Conservation (phyloP, 805 yeast species). For the Yarrowia hollandica region DNA sequence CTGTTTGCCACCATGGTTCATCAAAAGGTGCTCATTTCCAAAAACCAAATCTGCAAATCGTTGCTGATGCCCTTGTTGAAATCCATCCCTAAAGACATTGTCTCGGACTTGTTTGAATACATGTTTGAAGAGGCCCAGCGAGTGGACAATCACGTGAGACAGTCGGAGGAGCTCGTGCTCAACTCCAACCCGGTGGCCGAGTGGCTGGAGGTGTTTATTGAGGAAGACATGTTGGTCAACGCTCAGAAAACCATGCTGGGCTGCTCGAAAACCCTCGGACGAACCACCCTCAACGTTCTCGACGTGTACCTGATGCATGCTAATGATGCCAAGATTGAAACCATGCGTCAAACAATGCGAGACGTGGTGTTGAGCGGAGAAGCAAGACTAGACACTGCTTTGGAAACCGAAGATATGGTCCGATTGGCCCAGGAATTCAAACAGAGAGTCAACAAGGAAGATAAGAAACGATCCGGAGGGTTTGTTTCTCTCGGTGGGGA, state of each 20-base stretch:
- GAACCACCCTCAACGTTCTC: not conserved
- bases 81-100: not conserved
- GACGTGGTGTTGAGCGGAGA: constrained; percentile 4
- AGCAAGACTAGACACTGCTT: not conserved
- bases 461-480: not conserved
- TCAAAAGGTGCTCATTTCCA: not conserved
- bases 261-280: not conserved
- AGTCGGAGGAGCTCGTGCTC: not conserved
- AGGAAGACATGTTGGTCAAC: not conserved
- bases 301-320: constrained; percentile 11
- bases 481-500: not conserved
- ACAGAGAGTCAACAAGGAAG: not conserved
- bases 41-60: not conserved
- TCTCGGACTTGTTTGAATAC: not conserved
- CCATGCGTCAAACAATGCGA: not conserved
- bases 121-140: constrained; percentile 2
- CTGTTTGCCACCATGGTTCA: constrained; percentile 19
- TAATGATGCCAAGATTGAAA: not conserved
- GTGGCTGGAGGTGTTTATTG: constrained; percentile 5
- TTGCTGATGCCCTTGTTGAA: not conserved
- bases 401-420: not conserved
- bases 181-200: not conserved
- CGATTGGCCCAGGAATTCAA: not conserved
- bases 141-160: not conserved
- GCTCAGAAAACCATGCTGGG: not conserved